A percentile compares a stretch with the other conserved stretches of the same genome.
Conservation (phyloP, 768 basidiomycete genomes). For the Lactarius hatsudake region DNA sequence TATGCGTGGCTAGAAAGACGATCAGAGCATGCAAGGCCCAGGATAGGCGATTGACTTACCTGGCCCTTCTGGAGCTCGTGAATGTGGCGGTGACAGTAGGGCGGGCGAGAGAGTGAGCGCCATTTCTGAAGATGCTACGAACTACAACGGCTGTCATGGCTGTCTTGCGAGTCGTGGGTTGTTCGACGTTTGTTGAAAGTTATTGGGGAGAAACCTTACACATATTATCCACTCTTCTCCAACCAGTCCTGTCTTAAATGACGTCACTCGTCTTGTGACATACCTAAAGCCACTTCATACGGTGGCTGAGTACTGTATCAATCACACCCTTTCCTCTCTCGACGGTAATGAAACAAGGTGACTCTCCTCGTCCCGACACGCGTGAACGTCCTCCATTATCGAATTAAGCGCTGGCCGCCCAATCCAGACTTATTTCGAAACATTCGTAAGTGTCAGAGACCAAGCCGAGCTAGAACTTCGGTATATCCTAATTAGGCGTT, state of each 20-base stretch:
- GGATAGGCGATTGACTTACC: not conserved
- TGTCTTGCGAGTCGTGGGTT: not conserved
- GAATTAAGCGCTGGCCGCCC: not conserved
- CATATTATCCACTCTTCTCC: not conserved
- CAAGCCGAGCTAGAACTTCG: not conserved
- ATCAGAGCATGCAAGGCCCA: not conserved
- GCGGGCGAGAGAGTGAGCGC: slow-evolving; percentile 23
- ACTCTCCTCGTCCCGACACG: not conserved
- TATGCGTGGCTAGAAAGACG: slow-evolving; percentile 10
- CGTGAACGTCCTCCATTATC: not conserved
- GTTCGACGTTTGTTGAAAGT: not conserved
- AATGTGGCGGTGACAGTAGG: slow-evolving; percentile 13
- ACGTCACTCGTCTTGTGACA: slow-evolving; percentile 18
- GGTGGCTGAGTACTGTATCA: not conserved
- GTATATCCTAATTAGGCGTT: not conserved
- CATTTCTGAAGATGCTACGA: slow-evolving; percentile 25
- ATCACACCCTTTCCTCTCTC: not conserved
- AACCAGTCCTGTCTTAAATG: not conserved
- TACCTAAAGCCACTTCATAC: not conserved
- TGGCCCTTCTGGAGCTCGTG: slow-evolving; percentile 7
- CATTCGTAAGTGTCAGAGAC: not conserved
- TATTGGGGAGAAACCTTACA: not conserved
- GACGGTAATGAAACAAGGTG: not conserved
- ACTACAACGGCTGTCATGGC: slow-evolving; percentile 12
- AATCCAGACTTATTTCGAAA: not conserved